A percentile compares a stretch with the other conserved stretches of the same genome.
Evolutionary conservation across 2,329 filamentous ascomycete genomes (phyloP).

Genomic region (Sporothrix pallida): DNA sequence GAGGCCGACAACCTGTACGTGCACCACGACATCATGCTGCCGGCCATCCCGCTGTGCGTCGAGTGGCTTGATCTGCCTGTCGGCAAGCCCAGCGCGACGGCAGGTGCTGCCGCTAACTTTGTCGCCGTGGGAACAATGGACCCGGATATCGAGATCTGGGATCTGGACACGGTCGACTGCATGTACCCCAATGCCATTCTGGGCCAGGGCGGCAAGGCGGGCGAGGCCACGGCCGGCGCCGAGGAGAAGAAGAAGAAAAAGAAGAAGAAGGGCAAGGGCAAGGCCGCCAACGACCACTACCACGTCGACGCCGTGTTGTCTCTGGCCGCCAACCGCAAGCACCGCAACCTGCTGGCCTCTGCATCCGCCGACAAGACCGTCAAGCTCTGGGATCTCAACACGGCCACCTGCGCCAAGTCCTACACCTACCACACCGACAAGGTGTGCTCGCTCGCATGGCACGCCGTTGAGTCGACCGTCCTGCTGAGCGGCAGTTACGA

Average conservation of each 20-base stretch:
- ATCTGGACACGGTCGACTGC: conserved; percentile 92
- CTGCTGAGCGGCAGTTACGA: conserved; percentile 95
- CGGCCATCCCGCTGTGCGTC: conserved; percentile 90
- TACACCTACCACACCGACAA: conserved; percentile 97
- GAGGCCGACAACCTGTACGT: conserved; percentile 95
- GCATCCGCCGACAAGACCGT: conserved; percentile 96
- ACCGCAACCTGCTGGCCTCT: conserved; percentile 92
- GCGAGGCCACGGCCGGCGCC: not conserved
- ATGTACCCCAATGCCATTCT: conserved; percentile 98
- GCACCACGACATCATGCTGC: conserved; percentile 99
- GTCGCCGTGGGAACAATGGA: conserved; percentile 97
- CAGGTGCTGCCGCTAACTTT: conserved; percentile 79
- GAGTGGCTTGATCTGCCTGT: conserved; percentile 97
- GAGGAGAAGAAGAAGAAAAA: conserved; percentile 57
- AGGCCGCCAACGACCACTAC: conserved; percentile 86
- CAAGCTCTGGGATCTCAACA: conserved; percentile 97
- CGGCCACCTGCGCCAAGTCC: conserved; percentile 89
- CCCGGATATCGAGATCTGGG: conserved; percentile 98
- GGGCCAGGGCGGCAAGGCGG: conserved; percentile 67
- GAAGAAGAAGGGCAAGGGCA: conserved; percentile 90
- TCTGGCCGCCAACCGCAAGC: conserved; percentile 88
- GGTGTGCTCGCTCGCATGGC: conserved; percentile 95
- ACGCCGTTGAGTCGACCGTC: conserved; percentile 83
- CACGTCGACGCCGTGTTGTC: conserved; percentile 94
- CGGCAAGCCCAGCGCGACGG: conserved; percentile 67